phyloP scores from a whole-genome alignment of 2,329 filamentous ascomycete species.

The Aspergillus persii region DNA sequence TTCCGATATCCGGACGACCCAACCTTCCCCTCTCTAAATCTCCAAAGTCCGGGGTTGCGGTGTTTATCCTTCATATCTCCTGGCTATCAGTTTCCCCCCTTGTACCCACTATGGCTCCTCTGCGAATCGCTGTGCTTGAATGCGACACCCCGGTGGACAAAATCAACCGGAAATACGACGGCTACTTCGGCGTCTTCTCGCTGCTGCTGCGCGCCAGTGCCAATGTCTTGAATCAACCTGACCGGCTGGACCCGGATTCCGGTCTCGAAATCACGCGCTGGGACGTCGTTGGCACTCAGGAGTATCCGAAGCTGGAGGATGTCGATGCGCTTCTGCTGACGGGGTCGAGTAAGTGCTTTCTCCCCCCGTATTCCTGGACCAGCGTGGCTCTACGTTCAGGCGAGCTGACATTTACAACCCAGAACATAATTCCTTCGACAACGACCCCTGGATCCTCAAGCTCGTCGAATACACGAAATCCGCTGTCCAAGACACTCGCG shows the following conservation, averaged over 20 bases:
- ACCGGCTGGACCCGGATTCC: conserved; percentile 33
- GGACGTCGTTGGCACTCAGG: conserved; percentile 66
- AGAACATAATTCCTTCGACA: conserved; percentile 71
- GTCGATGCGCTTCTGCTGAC: conserved; percentile 82
- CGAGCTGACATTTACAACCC: conserved; percentile 17
- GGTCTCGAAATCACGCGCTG: conserved; percentile 62
- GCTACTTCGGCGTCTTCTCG: conserved; percentile 71
- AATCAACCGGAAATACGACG: conserved; percentile 63
- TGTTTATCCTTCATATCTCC: too few species aligned
- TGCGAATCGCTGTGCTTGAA: conserved; percentile 84
- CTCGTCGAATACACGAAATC: conserved; percentile 67
- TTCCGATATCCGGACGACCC: too few species aligned
- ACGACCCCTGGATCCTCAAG: conserved; percentile 71
- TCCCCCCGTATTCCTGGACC: too few species aligned
- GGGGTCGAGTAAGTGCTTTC: conserved; percentile 57
- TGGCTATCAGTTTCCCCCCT: neutral
- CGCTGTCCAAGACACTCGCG: conserved; percentile 59
- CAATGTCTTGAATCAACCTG: conserved; percentile 40
- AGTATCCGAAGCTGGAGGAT: conserved; percentile 70
- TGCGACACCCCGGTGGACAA: conserved; percentile 73
- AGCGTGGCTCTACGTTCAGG: too few species aligned
- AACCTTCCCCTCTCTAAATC: too few species aligned
- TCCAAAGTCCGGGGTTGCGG: too few species aligned
- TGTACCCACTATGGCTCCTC: conserved; percentile 41
- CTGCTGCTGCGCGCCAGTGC: conserved; percentile 58